phyloP scores from a whole-genome alignment of 257 asterid genomes.

The Fraxinus pennsylvanica region DNA sequence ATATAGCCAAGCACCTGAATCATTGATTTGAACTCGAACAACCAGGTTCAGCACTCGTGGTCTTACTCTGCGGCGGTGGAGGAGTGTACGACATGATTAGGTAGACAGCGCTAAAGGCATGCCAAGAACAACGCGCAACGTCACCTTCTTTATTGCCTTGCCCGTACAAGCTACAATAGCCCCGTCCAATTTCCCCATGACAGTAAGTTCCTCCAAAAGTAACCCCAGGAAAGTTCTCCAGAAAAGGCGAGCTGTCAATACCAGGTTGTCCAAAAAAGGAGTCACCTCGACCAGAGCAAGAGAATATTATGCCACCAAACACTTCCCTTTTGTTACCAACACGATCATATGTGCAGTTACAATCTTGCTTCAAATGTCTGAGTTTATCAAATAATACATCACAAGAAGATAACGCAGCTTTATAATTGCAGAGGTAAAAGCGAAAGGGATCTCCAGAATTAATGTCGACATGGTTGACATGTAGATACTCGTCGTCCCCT shows the following conservation, averaged over 20 bases:
- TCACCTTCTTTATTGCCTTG: slow-evolving; percentile 40
- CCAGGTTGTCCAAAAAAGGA: slow-evolving; percentile 50
- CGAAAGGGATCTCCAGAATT: slow-evolving; percentile 71
- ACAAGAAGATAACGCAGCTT: slow-evolving; percentile 47
- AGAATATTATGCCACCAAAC: slow-evolving; percentile 67
- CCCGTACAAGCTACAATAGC: slow-evolving; percentile 36
- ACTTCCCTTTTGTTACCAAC: slow-evolving; percentile 29
- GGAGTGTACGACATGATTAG: slow-evolving; percentile 62
- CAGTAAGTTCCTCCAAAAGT: slow-evolving; percentile 71
- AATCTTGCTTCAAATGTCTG: slow-evolving; percentile 39
- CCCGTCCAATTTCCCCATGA: slow-evolving; percentile 70
- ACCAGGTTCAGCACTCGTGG: not conserved
- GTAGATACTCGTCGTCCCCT: slow-evolving; percentile 77
- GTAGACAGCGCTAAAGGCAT: slow-evolving; percentile 57
- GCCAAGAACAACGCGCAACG: slow-evolving; percentile 40
- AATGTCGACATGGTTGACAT: slow-evolving; percentile 51
- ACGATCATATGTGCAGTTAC: slow-evolving; percentile 12
- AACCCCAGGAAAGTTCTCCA: slow-evolving; percentile 70
- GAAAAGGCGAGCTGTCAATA: slow-evolving; percentile 53
- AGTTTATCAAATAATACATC: slow-evolving; percentile 41
- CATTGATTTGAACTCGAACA: not conserved
- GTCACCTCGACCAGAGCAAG: slow-evolving; percentile 73
- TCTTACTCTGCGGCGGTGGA: slow-evolving; percentile 16
- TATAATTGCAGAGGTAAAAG: slow-evolving; percentile 53
- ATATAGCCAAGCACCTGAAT: not conserved